Conservation (phyloP, 78 protist species). For the Dictyostelium intermedium region DNA sequence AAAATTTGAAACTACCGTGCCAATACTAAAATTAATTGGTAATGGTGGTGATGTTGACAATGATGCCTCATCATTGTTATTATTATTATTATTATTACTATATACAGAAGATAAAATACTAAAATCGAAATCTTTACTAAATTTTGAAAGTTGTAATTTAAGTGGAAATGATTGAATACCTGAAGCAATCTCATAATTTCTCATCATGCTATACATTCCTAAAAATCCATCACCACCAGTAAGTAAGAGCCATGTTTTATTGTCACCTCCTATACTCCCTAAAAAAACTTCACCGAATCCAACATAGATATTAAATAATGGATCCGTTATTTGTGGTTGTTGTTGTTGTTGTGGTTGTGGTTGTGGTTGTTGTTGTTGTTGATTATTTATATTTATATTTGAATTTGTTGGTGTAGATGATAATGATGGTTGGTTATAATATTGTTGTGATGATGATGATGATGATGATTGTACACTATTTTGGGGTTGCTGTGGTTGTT, state of each 20-base stretch:
- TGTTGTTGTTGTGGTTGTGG: not conserved
- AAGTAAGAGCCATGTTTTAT: conserved; percentile 31
- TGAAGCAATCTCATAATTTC: not conserved
- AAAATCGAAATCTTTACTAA: not conserved
- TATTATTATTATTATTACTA: not conserved
- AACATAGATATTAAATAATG: conserved; percentile 39
- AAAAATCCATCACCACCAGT: conserved; percentile 34
- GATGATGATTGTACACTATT: not conserved
- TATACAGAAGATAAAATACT: not conserved
- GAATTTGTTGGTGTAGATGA: not conserved
- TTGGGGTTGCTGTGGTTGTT: not conserved
- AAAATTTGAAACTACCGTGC: not conserved
- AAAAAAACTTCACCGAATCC: conserved; percentile 23
- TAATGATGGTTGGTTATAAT: not conserved
- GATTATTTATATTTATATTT: not conserved
- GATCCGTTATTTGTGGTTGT: conserved; percentile 5
- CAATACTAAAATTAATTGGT: conserved; percentile 1
- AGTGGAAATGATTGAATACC: conserved; percentile 27
- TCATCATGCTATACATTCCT: not conserved
- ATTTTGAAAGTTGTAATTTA: not conserved
- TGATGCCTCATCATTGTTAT: not conserved
- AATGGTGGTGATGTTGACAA: not conserved
- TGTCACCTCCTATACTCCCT: conserved; percentile 60
- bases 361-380: not conserved
- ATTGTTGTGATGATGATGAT: not conserved